A percentile compares a stretch with the other conserved stretches of the same genome.
phyloP scores from a whole-genome alignment of 192 early-diverging fungal species.

The Geosiphon pyriformis region DNA sequence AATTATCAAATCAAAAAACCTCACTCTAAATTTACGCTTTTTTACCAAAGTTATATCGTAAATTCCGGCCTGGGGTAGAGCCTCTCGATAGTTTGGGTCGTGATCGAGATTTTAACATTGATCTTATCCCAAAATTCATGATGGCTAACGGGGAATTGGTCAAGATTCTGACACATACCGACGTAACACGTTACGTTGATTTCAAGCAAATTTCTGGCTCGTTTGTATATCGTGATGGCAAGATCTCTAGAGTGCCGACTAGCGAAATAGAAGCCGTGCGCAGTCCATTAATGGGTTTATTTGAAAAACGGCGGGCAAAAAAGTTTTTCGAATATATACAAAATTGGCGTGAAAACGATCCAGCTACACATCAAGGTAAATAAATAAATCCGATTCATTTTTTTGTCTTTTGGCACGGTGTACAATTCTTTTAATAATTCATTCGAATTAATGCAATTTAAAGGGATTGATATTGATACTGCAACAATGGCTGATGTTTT shows the following conservation, averaged over 20 bases:
- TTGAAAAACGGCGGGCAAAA: conserved; percentile 90
- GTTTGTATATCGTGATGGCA: conserved; percentile 84
- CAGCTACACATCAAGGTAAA: conserved; percentile 67
- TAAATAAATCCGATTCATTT: too few relatives aligned
- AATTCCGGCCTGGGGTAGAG: conserved; percentile 54
- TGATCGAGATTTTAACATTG: conserved; percentile 93
- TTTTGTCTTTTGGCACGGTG: too few relatives aligned
- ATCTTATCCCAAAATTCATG: conserved; percentile 99
- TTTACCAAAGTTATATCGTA: conserved; percentile 55
- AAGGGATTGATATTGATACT: conserved; percentile 70
- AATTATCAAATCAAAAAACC: too few relatives aligned
- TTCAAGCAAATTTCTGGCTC: conserved; percentile 95
- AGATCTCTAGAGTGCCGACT: conserved; percentile 93
- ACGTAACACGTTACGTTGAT: conserved; percentile 96
- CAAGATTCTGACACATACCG: conserved; percentile 93
- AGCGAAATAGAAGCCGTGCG: conserved; percentile 81
- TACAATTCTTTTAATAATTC: too few relatives aligned
- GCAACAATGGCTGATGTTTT: conserved; percentile 82
- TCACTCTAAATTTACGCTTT: too few relatives aligned
- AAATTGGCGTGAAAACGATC: conserved; percentile 79
- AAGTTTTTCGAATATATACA: conserved; percentile 97
- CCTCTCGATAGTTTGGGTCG: conserved; percentile 54
- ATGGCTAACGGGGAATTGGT: conserved; percentile 99
- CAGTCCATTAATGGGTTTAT: conserved; percentile 83
- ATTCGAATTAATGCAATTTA: too few relatives aligned